Evolutionary conservation across 306 rosid species (phyloP), one percentile per base, ranked within the genome.

Genomic region (Cucumis sativus): DNA sequence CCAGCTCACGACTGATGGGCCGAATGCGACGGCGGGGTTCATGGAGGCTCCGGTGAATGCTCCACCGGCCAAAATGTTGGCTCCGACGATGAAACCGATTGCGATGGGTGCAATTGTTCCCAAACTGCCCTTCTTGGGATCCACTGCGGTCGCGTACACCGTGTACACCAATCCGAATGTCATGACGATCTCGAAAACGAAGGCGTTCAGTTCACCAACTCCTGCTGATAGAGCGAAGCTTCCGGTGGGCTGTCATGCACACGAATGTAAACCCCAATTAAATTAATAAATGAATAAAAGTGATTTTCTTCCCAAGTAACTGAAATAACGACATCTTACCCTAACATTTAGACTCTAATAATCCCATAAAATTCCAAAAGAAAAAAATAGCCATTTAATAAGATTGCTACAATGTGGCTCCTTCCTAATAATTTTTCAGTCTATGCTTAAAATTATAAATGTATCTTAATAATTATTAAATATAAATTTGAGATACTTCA

Each of bases 1-100:
- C 95, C 95, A 90, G 87, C 95, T 90, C 67, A 86, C 92, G 5
- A 90, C 51, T 0, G 95, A 87, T 1, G 95, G 95, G 7, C 95
- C 95, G 25, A 90, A 90, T 16, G 95, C 64, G 2, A 90, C 92
- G 0, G 95, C 95, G 0, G 95, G 95, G 88, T 90, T 90, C 95
- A 90, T 90, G 18, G 95, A 85, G 8, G 92, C 95, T 23, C 95
- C 95, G 23, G 77, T 78, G 63, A 90, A 90, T 3, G 94, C 91
- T 33, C 94, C 94, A 6, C 94, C 94, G 33, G 85, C 84, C 77
- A 90, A 78, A 51, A 90, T 88, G 75, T 90, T 90, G 0, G 94
- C 94, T 10, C 94, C 94, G 23, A 90, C 94, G 8, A 90, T 90
- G 86, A 90, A 88, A 90, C 94, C 94, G 45, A 90, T 90, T 0